Evolutionary conservation across 2,329 filamentous ascomycete species (phyloP), one percentile per base, ranked within the genome.

Genomic region (Fusarium armeniacum): DNA sequence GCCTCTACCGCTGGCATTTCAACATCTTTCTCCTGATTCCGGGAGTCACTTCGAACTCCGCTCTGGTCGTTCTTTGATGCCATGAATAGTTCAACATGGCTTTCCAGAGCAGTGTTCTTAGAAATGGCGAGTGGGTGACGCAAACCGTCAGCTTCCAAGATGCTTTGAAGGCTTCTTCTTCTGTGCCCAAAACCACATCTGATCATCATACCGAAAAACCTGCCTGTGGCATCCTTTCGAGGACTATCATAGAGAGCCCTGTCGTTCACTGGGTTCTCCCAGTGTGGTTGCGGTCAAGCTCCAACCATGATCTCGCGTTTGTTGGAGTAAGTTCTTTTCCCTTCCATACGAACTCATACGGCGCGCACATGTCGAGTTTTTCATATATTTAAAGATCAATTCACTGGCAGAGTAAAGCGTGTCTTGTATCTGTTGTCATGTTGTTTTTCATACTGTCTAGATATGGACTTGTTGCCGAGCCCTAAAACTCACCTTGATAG

Each of bases 271-370:
- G 87, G 83, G 91, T 98, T 44, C 82, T 97, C 16, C 92, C 94
- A 15, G 93, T 90, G n/a, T 88, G 90, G 63, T 83, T 98, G 62
- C 87, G 94, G 61, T 90, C 90, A 58, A 83, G 85, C 53, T 80
- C 85, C 44, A 84, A 89, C 64, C 94, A 96, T 72, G 94, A 98
- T 81, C 88, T 98, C 68, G 90, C 94, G 38, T 93, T 97, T 73
- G 86, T 99, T 60, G 93, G 94, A 56, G 90, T 91, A 84, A 80
- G 89, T 85, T 22, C 32, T 20, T 83, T 26, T 7, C 28, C 38
- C 56, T 57, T 54, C 61, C 28, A 32, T 24, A 5, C 18, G 38
- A 33, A 35, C 33, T 16, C 41, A 40, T 26, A 33, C 35, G 47
- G 35, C 20, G 16, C 16, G 12, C 13, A 28, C 43, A 28, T 32